Conservation (phyloP, 129 eudicot species). For the Oenanthe sinensis region DNA sequence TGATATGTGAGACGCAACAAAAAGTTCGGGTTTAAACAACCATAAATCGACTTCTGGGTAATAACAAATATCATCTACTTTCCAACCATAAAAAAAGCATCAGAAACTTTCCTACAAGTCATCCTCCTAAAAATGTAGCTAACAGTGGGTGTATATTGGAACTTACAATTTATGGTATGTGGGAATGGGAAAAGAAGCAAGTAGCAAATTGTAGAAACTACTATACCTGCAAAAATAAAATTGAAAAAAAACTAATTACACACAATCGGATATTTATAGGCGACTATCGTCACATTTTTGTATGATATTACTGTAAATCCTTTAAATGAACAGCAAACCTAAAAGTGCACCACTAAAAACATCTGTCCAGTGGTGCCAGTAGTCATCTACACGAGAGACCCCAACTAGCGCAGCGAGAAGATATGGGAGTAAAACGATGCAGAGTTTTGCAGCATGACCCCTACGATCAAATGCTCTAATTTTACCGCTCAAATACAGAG, state of each 20-base stretch:
- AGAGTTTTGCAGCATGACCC: slow-evolving; percentile 84
- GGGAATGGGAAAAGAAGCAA: slow-evolving; percentile 8
- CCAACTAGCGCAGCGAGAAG: slow-evolving; percentile 75
- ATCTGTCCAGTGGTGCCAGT: slow-evolving; percentile 98
- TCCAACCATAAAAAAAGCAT: neutral
- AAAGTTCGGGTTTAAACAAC: neutral
- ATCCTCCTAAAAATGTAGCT: neutral
- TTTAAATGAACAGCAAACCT: slow-evolving; percentile 30
- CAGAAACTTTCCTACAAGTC: neutral
- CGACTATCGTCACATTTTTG: neutral
- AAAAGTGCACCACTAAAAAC: slow-evolving; percentile 74
- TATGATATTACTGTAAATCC: neutral
- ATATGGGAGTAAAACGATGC: slow-evolving; percentile 56
- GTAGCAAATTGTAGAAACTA: slow-evolving; percentile 9
- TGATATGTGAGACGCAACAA: neutral
- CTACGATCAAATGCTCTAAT: slow-evolving; percentile 65
- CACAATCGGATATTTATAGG: neutral
- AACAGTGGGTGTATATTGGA: neutral
- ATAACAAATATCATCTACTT: neutral
- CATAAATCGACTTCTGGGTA: neutral
- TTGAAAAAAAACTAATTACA: neutral
- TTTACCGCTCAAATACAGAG: slow-evolving; percentile 77
- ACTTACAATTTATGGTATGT: neutral
- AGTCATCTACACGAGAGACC: slow-evolving; percentile 85
- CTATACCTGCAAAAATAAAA: neutral